Base-by-base conservation (phyloP, 805 yeast species). In the Barnettozyma sucrosica region DNA sequence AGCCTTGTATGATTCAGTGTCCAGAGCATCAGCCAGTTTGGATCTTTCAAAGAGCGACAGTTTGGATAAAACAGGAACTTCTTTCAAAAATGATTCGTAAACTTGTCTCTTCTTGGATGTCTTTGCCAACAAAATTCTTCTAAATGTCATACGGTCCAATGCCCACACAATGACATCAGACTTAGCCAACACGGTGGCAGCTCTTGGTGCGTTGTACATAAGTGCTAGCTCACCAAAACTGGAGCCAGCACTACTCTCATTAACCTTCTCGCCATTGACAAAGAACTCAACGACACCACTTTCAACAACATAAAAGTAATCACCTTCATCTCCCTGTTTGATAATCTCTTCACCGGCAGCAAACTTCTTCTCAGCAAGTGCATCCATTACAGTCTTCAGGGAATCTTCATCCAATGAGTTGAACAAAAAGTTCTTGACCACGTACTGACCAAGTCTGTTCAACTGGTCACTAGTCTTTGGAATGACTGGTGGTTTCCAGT, bases 161-260 rank as follows among this genome's bases (percentile, higher is more conserved):
- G 96, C 93, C 97, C 97, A 92, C 44, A 92, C 73, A 28, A 80
- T 79, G 58, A 84, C 76, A 51, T 85, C 88, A 7, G 85, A 74
- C 21, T 72, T 66, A 9, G 96, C 90, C 24, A 76, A 59, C 1
- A 87, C 97, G 1, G 98, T 89, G 9, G 98, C 98, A 7, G 98
- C 98, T 68, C 99, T 82, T 52, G 97, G 97, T 18, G 97, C 82
- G 66, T 93, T 92, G 71, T 93, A 92, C 96, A 93, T 89, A 58
- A 93, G 76, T 3, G 99, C 99, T 61, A 93, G 76, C 67, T 93
- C 99, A 63, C 99, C 99, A 67, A 93, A 93, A 40, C 92, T 83
- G 5, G 95, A 80, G 7, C 98, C 97, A 36, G 88, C 81, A 9
- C 87, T 84, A n/a, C 87, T 76, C 1, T 85, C 72, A 62, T 79